Evolutionary conservation across 768 basidiomycete genomes (phyloP).

Genomic region (Podaxis mareebaensis): DNA sequence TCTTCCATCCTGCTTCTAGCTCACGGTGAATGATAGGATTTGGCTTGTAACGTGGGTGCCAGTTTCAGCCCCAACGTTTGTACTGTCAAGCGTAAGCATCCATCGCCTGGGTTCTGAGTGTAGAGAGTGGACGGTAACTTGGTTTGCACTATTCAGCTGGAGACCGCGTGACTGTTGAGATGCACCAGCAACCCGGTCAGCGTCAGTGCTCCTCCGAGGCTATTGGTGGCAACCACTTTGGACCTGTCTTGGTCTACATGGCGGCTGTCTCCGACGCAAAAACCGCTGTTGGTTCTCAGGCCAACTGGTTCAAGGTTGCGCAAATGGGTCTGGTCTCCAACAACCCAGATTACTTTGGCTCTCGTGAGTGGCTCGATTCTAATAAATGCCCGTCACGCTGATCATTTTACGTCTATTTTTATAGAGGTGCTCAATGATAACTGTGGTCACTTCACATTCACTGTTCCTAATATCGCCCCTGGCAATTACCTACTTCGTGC

Average conservation of each 20-base stretch:
- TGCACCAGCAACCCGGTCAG: slow-evolving; percentile 52
- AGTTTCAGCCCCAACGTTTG: slow-evolving; percentile 38
- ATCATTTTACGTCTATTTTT: neutral
- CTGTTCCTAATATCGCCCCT: slow-evolving; percentile 42
- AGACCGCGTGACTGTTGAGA: slow-evolving; percentile 49
- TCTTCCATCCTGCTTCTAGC: neutral
- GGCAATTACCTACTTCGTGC: slow-evolving; percentile 48
- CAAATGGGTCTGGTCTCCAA: slow-evolving; percentile 50
- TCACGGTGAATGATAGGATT: slow-evolving; percentile 29
- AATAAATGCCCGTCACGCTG: neutral
- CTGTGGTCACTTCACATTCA: slow-evolving; percentile 56
- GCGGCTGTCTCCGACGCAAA: slow-evolving; percentile 47
- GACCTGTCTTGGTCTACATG: slow-evolving; percentile 50
- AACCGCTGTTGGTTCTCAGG: slow-evolving; percentile 40
- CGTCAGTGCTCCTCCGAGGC: slow-evolving; percentile 47
- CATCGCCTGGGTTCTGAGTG: neutral
- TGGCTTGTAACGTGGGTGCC: slow-evolving; percentile 48
- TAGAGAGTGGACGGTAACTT: neutral
- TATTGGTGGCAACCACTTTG: slow-evolving; percentile 53
- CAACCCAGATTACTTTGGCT: slow-evolving; percentile 47
- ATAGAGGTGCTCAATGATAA: slow-evolving; percentile 43
- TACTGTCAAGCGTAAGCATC: slow-evolving; percentile 37
- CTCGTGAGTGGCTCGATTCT: slow-evolving; percentile 26
- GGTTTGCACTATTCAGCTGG: slow-evolving; percentile 34
- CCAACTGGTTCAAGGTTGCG: slow-evolving; percentile 53